Percentiles rank a stretch among this genome's conserved stretches.
Conservation (phyloP, 2,329 filamentous ascomycete genomes). For the Camptophora hylomeconis region DNA sequence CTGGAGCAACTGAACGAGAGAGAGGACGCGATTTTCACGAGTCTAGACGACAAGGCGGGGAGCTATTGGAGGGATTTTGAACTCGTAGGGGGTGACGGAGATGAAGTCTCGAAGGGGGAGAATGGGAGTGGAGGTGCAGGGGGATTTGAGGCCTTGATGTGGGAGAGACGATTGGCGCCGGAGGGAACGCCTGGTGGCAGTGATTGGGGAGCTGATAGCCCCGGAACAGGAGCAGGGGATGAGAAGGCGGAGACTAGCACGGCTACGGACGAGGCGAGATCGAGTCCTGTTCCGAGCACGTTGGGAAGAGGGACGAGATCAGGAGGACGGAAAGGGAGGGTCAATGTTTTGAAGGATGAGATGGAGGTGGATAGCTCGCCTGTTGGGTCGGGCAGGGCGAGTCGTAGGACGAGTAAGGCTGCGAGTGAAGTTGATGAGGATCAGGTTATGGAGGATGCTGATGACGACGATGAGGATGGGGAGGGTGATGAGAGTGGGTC, state of each 20-base stretch:
- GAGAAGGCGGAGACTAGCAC: slow-evolving; percentile 33
- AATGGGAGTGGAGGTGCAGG: slow-evolving; percentile 53
- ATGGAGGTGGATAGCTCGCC: slow-evolving; percentile 22
- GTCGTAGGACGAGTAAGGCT: slow-evolving; percentile 18
- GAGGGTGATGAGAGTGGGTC: slow-evolving; percentile 23
- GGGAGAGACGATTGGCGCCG: slow-evolving; percentile 31
- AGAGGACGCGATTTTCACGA: slow-evolving; percentile 46
- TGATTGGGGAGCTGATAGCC: slow-evolving; percentile 6
- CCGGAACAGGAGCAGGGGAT: slow-evolving; percentile 26
- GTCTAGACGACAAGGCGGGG: slow-evolving; percentile 35
- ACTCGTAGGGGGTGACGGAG: slow-evolving; percentile 19
- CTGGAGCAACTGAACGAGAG: slow-evolving; percentile 75
- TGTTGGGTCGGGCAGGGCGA: slow-evolving; percentile 14
- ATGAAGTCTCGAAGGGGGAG: slow-evolving; percentile 34
- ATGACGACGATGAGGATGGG: slow-evolving; percentile 26
- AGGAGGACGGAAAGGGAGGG: slow-evolving; percentile 15
- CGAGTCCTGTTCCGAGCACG: slow-evolving; percentile 10
- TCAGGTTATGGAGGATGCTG: slow-evolving; percentile 15
- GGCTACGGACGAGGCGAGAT: slow-evolving; percentile 5
- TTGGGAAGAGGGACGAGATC: slow-evolving; percentile 21
- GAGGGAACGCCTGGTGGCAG: slow-evolving; percentile 11
- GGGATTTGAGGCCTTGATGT: slow-evolving; percentile 36
- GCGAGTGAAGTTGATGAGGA: slow-evolving; percentile 25
- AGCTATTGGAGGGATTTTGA: not conserved
- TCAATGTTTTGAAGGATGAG: slow-evolving; percentile 27